Conservation (phyloP, 441 rosid species). For the Rhodomyrtus psidioides region DNA sequence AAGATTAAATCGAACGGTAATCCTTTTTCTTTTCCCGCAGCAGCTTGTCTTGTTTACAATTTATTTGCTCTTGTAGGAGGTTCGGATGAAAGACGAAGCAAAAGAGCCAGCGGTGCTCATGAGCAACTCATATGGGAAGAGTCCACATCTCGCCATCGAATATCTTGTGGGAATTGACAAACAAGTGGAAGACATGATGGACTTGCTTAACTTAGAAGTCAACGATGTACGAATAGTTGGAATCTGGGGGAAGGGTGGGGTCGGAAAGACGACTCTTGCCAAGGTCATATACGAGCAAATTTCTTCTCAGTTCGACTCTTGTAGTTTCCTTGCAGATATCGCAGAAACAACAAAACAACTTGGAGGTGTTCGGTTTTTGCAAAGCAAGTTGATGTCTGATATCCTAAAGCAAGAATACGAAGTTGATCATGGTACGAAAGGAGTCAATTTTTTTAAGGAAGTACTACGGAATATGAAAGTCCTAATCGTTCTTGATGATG, state of each 20-base stretch:
- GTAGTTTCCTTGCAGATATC: neutral
- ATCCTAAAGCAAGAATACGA: neutral
- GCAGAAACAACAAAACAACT: neutral
- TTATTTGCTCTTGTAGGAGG: neutral
- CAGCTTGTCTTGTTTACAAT: neutral
- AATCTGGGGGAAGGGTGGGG: slow-evolving; percentile 3
- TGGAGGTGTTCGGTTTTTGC: neutral
- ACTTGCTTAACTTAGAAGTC: neutral
- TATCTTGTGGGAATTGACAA: neutral
- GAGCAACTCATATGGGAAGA: neutral
- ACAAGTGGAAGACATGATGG: neutral
- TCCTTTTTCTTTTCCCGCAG: neutral
- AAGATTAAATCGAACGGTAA: neutral
- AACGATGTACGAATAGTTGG: neutral
- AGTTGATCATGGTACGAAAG: neutral
- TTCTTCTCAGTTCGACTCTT: neutral
- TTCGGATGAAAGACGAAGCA: neutral
- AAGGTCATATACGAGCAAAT: neutral
- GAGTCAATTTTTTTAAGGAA: neutral
- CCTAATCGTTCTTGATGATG: neutral
- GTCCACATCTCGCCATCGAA: neutral
- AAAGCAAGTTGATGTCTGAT: neutral
- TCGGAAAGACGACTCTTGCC: slow-evolving; percentile 2
- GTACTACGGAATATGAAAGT: neutral
- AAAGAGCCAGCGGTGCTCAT: neutral